A percentile compares a stretch with the other conserved stretches of the same genome.
Evolutionary conservation across 1,139 yeast species (phyloP).

Genomic region (Ogataea hybrid): DNA sequence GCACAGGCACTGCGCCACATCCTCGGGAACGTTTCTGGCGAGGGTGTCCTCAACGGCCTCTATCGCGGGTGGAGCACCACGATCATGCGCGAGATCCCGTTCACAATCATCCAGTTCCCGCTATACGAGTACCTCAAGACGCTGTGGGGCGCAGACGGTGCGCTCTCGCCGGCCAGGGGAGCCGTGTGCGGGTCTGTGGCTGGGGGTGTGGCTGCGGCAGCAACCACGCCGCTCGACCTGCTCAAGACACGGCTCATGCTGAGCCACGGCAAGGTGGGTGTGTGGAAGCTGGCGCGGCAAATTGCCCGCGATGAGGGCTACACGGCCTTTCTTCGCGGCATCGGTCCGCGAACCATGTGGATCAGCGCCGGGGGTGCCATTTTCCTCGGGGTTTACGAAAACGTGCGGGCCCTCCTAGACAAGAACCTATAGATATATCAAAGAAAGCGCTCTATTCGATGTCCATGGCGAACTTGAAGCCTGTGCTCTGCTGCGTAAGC

Average conservation of each 20-base stretch:
- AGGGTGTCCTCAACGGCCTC: no score
- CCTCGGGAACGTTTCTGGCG: no score
- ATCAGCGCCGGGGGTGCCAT: constrained; percentile 98
- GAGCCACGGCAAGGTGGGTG: constrained; percentile 48
- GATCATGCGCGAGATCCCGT: no score
- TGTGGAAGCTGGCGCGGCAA: constrained; percentile 42
- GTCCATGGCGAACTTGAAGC: constrained; percentile 33
- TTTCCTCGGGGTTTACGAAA: constrained; percentile 89
- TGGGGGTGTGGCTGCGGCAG: constrained; percentile 92
- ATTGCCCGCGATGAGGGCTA: constrained; percentile 67
- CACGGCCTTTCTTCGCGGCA: constrained; percentile 70
- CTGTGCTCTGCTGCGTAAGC: constrained; percentile 19
- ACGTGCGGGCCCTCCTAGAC: constrained; percentile 57
- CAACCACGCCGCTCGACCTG: constrained; percentile 92
- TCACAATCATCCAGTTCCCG: constrained; percentile 95
- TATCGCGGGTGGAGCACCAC: no score
- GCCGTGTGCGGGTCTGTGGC: constrained; percentile 93
- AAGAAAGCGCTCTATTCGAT: constrained; percentile 9
- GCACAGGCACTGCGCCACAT: no score
- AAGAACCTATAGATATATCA: neutral
- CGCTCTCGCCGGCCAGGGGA: constrained; percentile 67
- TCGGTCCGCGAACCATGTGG: constrained; percentile 97
- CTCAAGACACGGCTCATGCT: constrained; percentile 91
- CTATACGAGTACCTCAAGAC: constrained; percentile 79
- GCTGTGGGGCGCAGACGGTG: constrained; percentile 42